Conservation (phyloP, 805 yeast genomes). For the Candida tammaniensis region DNA sequence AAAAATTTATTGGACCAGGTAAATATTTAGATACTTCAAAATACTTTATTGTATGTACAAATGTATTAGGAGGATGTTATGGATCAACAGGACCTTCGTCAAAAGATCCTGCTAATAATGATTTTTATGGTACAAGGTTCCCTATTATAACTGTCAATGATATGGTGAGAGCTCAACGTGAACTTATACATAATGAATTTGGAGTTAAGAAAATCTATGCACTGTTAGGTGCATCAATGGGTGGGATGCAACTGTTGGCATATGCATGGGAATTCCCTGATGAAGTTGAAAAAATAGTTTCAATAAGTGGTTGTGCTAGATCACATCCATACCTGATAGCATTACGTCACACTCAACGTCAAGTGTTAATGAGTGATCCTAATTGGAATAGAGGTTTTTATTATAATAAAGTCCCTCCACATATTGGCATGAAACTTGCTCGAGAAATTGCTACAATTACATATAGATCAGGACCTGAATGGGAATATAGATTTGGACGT, state of each 20-base stretch:
- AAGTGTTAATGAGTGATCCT: slow-evolving; percentile 90
- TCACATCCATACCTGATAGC: slow-evolving; percentile 95
- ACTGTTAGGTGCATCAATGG: slow-evolving; percentile 89
- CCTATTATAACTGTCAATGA: slow-evolving; percentile 85
- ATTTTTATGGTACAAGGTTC: slow-evolving; percentile 79
- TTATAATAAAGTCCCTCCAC: slow-evolving; percentile 81
- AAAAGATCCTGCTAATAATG: slow-evolving; percentile 61
- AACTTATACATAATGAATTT: slow-evolving; percentile 60
- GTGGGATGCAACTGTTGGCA: slow-evolving; percentile 97
- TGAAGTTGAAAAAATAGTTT: slow-evolving; percentile 65
- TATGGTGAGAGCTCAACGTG: slow-evolving; percentile 86
- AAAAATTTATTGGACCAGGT: slow-evolving; percentile 84
- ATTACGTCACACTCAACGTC: slow-evolving; percentile 88
- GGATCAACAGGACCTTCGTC: slow-evolving; percentile 95
- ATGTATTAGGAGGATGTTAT: slow-evolving; percentile 91
- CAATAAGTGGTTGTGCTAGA: slow-evolving; percentile 90
- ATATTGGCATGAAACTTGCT: slow-evolving; percentile 91
- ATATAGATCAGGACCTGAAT: slow-evolving; percentile 93
- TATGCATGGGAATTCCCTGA: slow-evolving; percentile 82
- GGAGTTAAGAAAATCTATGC: slow-evolving; percentile 68
- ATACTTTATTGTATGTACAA: slow-evolving; percentile 83
- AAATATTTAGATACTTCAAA: slow-evolving; percentile 75
- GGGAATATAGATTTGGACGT: slow-evolving; percentile 91
- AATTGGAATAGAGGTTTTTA: slow-evolving; percentile 91
- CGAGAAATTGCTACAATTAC: slow-evolving; percentile 93